Base-by-base conservation (phyloP, 2,329 filamentous ascomycete genomes). In the Cercospora sojina region DNA sequence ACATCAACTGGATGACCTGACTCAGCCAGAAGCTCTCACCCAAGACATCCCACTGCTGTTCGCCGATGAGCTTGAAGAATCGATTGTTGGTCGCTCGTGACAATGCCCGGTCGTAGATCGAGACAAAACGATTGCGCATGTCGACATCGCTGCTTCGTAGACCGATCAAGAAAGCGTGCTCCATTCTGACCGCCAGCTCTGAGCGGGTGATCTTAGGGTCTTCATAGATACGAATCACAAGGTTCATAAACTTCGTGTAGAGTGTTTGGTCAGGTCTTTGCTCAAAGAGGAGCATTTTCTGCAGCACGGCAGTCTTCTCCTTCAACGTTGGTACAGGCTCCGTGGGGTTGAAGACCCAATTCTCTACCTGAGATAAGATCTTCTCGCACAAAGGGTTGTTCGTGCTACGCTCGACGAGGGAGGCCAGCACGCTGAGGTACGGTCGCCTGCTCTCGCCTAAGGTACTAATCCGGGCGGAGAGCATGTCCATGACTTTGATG, bases 241-340 rank as follows among this genome's bases (percentile, higher is more conserved):
- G 87, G 71, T 98, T 91, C 66, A 99, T 84, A 81, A 98, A 99
- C 76, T 94, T 94, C 72, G 90, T 93, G 65, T 99, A 84, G 81
- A 99, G 89, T 0, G 90, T 92, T 32, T 89, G 87, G 76, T 98
- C 94, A 29, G 86, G 81, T 43, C 95, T 87, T 65, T 91, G 88
- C 79, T 99, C 95, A 72, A 99, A 99, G 0, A 93, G 89, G 16
- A 98, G 83, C 95, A 99, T 99, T 81, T 99, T 99, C 74, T 96
- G 93, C n/a, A 99, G 82, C 1, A 99, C 95, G 1, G 96, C 96
- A 0, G 94, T 98, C 83, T 99, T 99, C 80, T 99, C 96, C 79
- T 99, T 99, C 1, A 99, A 85, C 0, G 95, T 99, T 0, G 95
- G 95, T 85, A 95, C 97, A 1, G 93, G 95, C 70, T 97, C 95